A percentile compares a stretch with the other conserved stretches of the same genome.
phyloP scores from a whole-genome alignment of 2,329 filamentous ascomycete genomes.

The Penicillium digitatum region DNA sequence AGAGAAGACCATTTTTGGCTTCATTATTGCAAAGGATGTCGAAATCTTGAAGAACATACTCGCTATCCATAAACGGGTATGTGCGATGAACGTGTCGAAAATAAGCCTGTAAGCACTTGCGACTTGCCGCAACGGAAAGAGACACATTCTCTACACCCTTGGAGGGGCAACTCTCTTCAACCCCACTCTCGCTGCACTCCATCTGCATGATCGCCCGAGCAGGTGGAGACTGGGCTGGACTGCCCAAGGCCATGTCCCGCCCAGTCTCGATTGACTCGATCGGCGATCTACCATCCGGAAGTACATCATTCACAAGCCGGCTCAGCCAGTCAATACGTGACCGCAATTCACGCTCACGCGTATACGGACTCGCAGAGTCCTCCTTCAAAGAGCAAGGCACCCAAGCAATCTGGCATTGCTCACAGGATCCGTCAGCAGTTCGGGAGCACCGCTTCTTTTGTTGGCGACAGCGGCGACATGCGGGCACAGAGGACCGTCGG shows the following conservation, averaged over 20 bases:
- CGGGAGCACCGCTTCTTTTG: not conserved
- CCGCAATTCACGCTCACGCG: not conserved
- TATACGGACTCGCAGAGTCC: not conserved
- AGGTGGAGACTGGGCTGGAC: not conserved
- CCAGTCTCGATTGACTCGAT: not conserved
- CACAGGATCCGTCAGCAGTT: not conserved
- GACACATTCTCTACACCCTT: not conserved
- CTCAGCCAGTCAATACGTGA: not conserved
- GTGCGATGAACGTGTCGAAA: not conserved
- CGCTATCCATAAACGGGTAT: not conserved
- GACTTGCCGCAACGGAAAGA: not conserved
- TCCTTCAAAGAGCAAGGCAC: not conserved
- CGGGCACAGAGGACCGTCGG: not conserved
- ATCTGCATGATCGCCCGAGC: not conserved
- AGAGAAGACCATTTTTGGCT: not conserved
- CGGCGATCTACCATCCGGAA: not conserved
- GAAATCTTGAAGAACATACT: not conserved
- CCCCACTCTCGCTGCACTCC: not conserved
- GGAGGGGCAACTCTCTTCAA: not conserved
- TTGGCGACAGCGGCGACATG: not conserved
- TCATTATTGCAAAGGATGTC: not conserved
- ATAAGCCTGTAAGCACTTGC: not conserved
- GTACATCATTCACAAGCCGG: not conserved
- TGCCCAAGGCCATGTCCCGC: not conserved
- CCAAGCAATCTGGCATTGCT: not conserved